These are phyloP conservation scores for Tylopilus sp. DNA, from an alignment of 768 basidiomycete species.

Conservation along the genomic window DNA sequence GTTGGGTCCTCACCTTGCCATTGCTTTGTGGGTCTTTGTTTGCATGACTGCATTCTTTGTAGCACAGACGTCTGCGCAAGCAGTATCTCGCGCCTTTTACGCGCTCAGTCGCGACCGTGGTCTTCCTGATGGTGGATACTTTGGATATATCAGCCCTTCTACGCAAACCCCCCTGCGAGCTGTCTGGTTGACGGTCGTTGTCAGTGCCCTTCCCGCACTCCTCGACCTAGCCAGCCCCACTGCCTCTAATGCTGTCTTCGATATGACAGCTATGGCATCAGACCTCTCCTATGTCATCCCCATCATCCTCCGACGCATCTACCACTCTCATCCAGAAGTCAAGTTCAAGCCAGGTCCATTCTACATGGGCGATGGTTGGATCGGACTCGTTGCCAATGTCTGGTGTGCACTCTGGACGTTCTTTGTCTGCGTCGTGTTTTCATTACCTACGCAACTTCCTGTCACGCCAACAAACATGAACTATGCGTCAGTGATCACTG, in stretches of 20 bases:
- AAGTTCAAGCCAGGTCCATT: slow-evolving; percentile 57
- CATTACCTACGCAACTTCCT: slow-evolving; percentile 48
- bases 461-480: slow-evolving; percentile 50
- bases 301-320: slow-evolving; percentile 49
- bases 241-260: slow-evolving; percentile 56
- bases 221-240: slow-evolving; percentile 50
- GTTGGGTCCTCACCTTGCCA: slow-evolving; percentile 47
- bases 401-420: slow-evolving; percentile 45
- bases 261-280: slow-evolving; percentile 47
- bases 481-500: slow-evolving; percentile 40
- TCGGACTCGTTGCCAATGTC: slow-evolving; percentile 44
- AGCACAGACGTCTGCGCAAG: slow-evolving; percentile 48
- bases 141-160: slow-evolving; percentile 42
- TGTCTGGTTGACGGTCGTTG: slow-evolving; percentile 48
- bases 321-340: slow-evolving; percentile 54
- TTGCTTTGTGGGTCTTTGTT: slow-evolving; percentile 56
- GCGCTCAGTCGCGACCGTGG: slow-evolving; percentile 55
- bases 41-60: slow-evolving; percentile 65
- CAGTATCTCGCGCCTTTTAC: slow-evolving; percentile 55
- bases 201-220: slow-evolving; percentile 43
- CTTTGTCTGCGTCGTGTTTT: slow-evolving; percentile 46
- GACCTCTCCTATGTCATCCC: slow-evolving; percentile 60
- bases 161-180: slow-evolving; percentile 57
- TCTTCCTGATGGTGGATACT: slow-evolving; percentile 56
- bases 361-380: slow-evolving; percentile 50